Evolutionary conservation across 441 rosid species (phyloP).

Genomic region (Populus trichocarpa): DNA sequence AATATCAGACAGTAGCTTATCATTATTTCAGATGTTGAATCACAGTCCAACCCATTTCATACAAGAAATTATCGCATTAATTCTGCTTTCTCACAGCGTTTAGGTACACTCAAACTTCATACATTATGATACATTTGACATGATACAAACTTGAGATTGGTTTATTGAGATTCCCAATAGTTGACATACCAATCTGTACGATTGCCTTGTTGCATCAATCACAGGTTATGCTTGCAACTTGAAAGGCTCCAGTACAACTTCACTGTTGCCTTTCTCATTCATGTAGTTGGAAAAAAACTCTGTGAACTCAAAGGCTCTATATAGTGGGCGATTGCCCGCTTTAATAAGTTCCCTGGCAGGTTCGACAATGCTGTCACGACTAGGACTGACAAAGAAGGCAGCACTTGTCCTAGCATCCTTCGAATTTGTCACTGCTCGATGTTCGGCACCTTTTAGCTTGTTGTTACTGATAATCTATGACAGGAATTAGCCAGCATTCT

Average conservation of each 20-base stretch:
- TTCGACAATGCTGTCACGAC: conserved; percentile 17
- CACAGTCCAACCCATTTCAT: background rate
- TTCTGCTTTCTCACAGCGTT: background rate
- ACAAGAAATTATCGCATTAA: background rate
- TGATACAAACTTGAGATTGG: background rate
- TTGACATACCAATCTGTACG: background rate
- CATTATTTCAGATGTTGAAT: background rate
- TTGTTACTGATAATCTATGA: background rate
- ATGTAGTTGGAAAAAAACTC: background rate
- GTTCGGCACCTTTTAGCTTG: conserved; percentile 9
- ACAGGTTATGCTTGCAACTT: background rate
- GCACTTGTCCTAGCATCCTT: background rate
- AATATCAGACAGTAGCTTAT: background rate
- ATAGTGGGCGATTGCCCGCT: conserved; percentile 15
- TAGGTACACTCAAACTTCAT: background rate
- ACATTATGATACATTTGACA: background rate
- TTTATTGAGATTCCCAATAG: background rate
- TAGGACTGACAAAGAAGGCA: conserved; percentile 8
- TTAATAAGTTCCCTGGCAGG: conserved; percentile 21
- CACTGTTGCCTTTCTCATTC: background rate
- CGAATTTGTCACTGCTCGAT: conserved; percentile 7
- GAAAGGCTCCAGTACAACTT: background rate
- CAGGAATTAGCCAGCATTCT: background rate
- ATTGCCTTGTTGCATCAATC: background rate
- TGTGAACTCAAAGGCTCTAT: conserved; percentile 13